Base-by-base conservation (phyloP, 345 rosid genomes). In the Brassica juncea region DNA sequence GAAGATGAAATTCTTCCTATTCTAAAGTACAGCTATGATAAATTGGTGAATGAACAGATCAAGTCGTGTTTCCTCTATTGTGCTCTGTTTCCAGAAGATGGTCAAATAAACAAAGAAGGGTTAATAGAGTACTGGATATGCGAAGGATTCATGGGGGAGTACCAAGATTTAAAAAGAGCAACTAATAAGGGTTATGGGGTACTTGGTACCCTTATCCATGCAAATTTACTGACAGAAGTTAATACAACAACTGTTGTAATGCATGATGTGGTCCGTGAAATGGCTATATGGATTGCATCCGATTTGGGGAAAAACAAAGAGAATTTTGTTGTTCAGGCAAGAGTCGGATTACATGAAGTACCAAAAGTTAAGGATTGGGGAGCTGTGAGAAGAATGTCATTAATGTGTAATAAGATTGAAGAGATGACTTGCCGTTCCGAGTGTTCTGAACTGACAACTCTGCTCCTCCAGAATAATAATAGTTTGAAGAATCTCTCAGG, bases 191-290 rank as follows among this genome's bases (percentile, higher is more conserved):
- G 87, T 9, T 35, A 81, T 16, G 42, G 47, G 1, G 78, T 87
- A 6, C 63, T 85, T 8, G 80, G 80, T 11, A 70, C 9, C 54
- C 86, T 86, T 1, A 1, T 77, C 25, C 78, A 83, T 25, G 84
- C 80, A 35, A 74, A 72, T 39, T 86, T 84, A 44, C 54, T 86
- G 37, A 11, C 70, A 16, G 89, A 85, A 62, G 34, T 2, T 30
- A 4, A 6, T 30, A 30, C 0, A 5, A 1, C 6, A 1, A 0
- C 0, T 0, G 66, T n/a, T 30, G 77, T 84, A 30, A 82, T 86
- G 86, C 87, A 87, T 55, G 83, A 74, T 11, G 75, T 86, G 8
- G 75, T 84, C 1, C 55, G 83, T 8, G 88, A 87, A 21, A 76
- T 86, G 70, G 89, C 89, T 0, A 25, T 86, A 21, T 80, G 86